Conservation (phyloP, 2,329 filamentous ascomycete species). For the Colletotrichum karsti region DNA sequence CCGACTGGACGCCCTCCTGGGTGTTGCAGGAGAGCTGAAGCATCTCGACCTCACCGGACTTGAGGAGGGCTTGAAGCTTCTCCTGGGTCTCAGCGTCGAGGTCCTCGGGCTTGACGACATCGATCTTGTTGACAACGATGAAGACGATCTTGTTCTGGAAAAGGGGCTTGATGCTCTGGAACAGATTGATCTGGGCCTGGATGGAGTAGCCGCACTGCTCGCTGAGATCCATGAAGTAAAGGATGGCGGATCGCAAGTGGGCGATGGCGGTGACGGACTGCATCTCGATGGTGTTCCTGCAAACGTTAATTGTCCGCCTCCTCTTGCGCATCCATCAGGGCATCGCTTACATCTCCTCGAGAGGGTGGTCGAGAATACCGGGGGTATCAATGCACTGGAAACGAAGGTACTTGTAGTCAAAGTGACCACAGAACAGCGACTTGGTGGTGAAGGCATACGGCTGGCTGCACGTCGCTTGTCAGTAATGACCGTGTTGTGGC, state of each 20-base stretch:
- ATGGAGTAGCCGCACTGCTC: slow-evolving; percentile 98
- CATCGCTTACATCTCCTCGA: slow-evolving; percentile 77
- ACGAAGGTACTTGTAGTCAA: slow-evolving; percentile 93
- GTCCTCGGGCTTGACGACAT: slow-evolving; percentile 88
- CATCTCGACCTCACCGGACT: slow-evolving; percentile 90
- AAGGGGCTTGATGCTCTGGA: slow-evolving; percentile 94
- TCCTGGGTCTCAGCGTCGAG: slow-evolving; percentile 81
- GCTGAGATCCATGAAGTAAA: slow-evolving; percentile 98
- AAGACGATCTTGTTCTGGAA: slow-evolving; percentile 97
- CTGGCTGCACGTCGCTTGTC: slow-evolving; percentile 90
- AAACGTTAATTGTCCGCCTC: not conserved
- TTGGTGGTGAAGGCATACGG: slow-evolving; percentile 99
- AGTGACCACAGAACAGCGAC: slow-evolving; percentile 95
- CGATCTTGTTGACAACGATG: slow-evolving; percentile 98
- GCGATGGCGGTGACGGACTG: slow-evolving; percentile 98
- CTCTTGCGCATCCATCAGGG: not conserved
- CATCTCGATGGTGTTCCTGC: slow-evolving; percentile 97
- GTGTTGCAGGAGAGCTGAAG: slow-evolving; percentile 95
- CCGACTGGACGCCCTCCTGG: slow-evolving; percentile 89
- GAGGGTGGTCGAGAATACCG: slow-evolving; percentile 96
- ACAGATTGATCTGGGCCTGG: slow-evolving; percentile 90
- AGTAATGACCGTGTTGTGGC: not conserved
- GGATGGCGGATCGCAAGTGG: slow-evolving; percentile 91
- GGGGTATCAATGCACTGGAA: slow-evolving; percentile 96
- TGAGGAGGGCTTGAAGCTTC: slow-evolving; percentile 81